These are phyloP conservation scores for Phytophthora litchii DNA, from an alignment of 352 stramenopile species.

Conservation along the genomic window DNA sequence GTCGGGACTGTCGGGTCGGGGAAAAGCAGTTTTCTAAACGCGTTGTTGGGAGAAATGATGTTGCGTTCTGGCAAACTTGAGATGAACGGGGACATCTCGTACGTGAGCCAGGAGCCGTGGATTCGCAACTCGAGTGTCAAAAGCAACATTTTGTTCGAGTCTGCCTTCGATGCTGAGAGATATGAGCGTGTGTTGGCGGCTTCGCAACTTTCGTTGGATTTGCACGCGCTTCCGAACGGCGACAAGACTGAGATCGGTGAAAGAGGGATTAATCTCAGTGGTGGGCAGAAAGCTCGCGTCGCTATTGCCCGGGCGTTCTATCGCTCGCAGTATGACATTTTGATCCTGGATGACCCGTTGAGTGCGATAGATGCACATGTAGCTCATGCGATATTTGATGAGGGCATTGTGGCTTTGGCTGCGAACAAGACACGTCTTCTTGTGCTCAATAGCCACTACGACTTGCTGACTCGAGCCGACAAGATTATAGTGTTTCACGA, in stretches of 20 bases:
- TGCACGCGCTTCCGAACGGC: slow-evolving; percentile 83
- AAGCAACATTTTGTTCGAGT: slow-evolving; percentile 55
- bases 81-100: slow-evolving; percentile 54
- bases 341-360: slow-evolving; percentile 53
- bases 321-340: slow-evolving; percentile 53
- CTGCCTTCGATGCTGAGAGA: slow-evolving; percentile 16
- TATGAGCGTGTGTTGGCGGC: slow-evolving; percentile 55
- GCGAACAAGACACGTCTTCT: slow-evolving; percentile 69
- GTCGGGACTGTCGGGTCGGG: slow-evolving; percentile 47
- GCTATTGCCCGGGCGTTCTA: slow-evolving; percentile 90
- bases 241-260: slow-evolving; percentile 95
- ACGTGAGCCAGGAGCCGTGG: slow-evolving; percentile 90
- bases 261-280: slow-evolving; percentile 94
- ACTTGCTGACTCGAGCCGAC: slow-evolving; percentile 37
- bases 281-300: slow-evolving; percentile 90
- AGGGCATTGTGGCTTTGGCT: slow-evolving; percentile 30
- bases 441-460: slow-evolving; percentile 63
- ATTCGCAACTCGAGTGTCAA: slow-evolving; percentile 90
- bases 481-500: slow-evolving; percentile 36
- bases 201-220: slow-evolving; percentile 84
- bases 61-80: slow-evolving; percentile 14
- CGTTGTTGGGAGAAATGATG: slow-evolving; percentile 52
- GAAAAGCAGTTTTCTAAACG: slow-evolving; percentile 54
- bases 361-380: slow-evolving; percentile 30
- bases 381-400: slow-evolving; percentile 43